These are phyloP conservation scores for Zostera marina DNA, from an alignment of 116 monocot genomes.

Conservation along the genomic window DNA sequence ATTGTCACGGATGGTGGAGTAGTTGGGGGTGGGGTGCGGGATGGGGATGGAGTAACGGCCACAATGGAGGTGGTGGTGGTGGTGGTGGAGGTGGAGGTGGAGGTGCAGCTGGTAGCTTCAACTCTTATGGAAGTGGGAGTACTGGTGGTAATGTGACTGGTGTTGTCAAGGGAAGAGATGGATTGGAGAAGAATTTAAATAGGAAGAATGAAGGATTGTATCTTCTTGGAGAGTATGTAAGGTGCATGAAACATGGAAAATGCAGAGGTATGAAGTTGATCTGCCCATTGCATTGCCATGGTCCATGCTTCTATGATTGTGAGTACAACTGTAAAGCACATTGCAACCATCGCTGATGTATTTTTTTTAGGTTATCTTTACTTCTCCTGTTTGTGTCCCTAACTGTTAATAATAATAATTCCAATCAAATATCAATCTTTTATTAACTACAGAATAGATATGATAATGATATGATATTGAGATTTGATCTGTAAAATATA, in stretches of 20 bases:
- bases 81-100: conserved; percentile 19
- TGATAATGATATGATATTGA: no score
- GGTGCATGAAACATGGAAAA: conserved; percentile 31
- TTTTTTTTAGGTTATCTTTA: no score
- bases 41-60: not conserved
- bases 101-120: conserved; percentile 11
- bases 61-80: conserved; percentile 9
- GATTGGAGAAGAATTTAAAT: not conserved
- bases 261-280: conserved; percentile 57
- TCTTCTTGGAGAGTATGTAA: conserved; percentile 62
- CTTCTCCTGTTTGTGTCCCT: no score
- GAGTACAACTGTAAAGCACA: conserved; percentile 62
- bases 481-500: no score
- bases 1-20: conserved; percentile 2
- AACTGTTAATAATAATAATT: no score
- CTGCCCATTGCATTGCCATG: conserved; percentile 77
- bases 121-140: conserved; percentile 11
- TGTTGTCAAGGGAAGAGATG: conserved; percentile 1
- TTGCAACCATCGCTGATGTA: conserved; percentile 12
- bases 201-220: conserved; percentile 22
- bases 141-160: conserved; percentile 7
- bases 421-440: no score
- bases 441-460: no score
- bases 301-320: conserved; percentile 82
- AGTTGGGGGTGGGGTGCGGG: conserved; percentile 2